phyloP scores from a whole-genome alignment of 2,329 filamentous ascomycete genomes.

The Cladosporium sp. region DNA sequence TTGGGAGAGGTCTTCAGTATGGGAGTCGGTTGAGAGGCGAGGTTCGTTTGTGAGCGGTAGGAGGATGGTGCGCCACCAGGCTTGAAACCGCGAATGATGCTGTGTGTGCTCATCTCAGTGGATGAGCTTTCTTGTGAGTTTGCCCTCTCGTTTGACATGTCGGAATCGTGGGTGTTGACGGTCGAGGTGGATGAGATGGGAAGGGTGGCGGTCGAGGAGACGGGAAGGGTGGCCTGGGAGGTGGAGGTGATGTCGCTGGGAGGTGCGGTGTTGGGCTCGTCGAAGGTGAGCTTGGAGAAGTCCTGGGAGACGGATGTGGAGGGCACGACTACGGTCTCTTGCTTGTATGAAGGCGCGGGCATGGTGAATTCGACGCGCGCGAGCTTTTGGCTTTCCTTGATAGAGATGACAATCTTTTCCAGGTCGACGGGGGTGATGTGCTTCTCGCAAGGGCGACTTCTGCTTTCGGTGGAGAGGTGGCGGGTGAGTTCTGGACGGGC shows the following conservation, averaged over 20 bases:
- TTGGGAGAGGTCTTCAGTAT: conserved; percentile 53
- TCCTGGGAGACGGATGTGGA: conserved; percentile 23
- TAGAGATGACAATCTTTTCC: conserved; percentile 89
- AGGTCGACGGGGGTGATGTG: conserved; percentile 91
- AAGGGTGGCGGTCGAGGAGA: background rate
- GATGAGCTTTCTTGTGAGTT: conserved; percentile 58
- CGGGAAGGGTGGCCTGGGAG: background rate
- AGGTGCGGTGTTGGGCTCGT: conserved; percentile 29
- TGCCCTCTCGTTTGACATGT: conserved; percentile 17
- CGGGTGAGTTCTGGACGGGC: conserved; percentile 62
- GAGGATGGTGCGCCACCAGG: conserved; percentile 68
- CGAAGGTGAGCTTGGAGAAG: conserved; percentile 32
- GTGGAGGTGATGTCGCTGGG: conserved; percentile 31
- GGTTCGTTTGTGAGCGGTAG: conserved; percentile 56
- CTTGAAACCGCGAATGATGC: conserved; percentile 80
- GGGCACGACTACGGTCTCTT: conserved; percentile 16
- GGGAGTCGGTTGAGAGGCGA: conserved; percentile 50
- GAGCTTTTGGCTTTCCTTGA: conserved; percentile 75
- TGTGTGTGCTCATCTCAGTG: conserved; percentile 58
- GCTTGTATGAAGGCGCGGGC: conserved; percentile 14
- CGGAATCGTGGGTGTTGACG: conserved; percentile 38
- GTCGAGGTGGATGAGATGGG: conserved; percentile 48
- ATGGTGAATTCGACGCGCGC: conserved; percentile 48
- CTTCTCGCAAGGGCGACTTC: conserved; percentile 69
- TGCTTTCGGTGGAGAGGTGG: conserved; percentile 64